Base-by-base conservation (phyloP, 1,284 basidiomycete species). In the Ceratorhiza oryzae-sativae region DNA sequence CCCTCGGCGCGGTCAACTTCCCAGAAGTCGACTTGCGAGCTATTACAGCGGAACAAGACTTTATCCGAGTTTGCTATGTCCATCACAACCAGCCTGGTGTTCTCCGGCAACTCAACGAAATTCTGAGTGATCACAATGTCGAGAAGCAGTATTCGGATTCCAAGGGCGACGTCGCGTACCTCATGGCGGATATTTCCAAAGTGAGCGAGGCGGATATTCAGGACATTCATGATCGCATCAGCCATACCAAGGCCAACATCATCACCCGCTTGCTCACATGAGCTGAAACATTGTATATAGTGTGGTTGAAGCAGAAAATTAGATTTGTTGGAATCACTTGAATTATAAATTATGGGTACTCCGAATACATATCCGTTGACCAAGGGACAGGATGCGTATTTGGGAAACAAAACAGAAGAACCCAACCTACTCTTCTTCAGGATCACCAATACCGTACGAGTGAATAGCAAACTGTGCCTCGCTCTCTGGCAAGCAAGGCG, bases 91-190 rank as follows among this genome's bases (percentile, higher is more conserved):
- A 97, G 82, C 97, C 97, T 55, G 97, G 97, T 87, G 96, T 98
- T 62, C 89, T 99, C 79, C 91, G 90, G 77, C 89, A 91, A 77
- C 93, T 99, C 85, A 99, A 99, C 86, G 93, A 97, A 77, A 88
- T 88, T 34, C 84, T 99, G 59, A 93, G 92, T 71, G 89, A 92
- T 58, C 95, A 97, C 87, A 99, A 99, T 82, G 97, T 99, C 79
- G 96, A 98, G 83, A 98, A 99, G 85, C 97, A 99, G 82, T 97
- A 92, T 82, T 95, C 97, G 20, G 96, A 98, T 80, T 95, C 93
- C 70, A 95, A 95, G 83, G 95, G 94, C 76, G 95, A 97, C 76
- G 85, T 97, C 70, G 97, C 95, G 23, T 97, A 97, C 81, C 86
- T 98, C 75, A 91, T 98, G 88, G 95, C 95, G 20, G 97, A 99